Percentiles rank a stretch among this genome's conserved stretches.
Conservation (phyloP, 148 eudicot genomes). For the Rheum nobile region DNA sequence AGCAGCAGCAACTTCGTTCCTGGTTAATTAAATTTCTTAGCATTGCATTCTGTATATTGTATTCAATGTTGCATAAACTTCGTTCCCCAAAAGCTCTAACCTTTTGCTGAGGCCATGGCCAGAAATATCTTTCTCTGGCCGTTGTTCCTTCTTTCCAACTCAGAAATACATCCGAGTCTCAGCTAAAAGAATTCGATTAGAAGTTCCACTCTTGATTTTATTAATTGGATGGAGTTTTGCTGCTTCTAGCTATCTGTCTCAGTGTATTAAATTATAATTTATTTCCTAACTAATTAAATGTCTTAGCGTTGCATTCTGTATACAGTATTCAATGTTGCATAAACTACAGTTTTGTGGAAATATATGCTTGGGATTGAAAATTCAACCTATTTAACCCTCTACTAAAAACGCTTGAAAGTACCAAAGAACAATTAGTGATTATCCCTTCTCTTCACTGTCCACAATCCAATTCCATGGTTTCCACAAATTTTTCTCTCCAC, state of each 20-base stretch:
- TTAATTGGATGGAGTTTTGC: neutral
- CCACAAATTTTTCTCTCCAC: neutral
- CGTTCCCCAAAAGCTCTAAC: neutral
- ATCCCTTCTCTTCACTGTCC: neutral
- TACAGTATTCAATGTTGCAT: neutral
- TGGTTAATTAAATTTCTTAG: too few species aligned
- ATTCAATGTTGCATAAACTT: too few species aligned
- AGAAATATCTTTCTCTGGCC: neutral
- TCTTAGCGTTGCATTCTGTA: neutral
- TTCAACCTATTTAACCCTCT: neutral
- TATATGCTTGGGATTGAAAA: neutral
- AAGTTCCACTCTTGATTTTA: neutral
- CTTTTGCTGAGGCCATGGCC: neutral
- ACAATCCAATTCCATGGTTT: neutral
- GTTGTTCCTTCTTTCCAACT: neutral
- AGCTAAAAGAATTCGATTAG: neutral
- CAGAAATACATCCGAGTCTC: neutral
- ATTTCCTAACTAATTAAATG: neutral
- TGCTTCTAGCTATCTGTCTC: neutral
- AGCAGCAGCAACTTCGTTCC: too few species aligned
- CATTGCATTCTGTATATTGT: too few species aligned
- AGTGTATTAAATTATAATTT: neutral
- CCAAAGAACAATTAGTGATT: neutral
- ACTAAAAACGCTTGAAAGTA: neutral
- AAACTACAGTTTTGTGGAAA: neutral